Percentiles rank a stretch among this genome's conserved stretches.
Evolutionary conservation across 1,284 basidiomycete species (phyloP).

Genomic region (Neolentinus lepideus): DNA sequence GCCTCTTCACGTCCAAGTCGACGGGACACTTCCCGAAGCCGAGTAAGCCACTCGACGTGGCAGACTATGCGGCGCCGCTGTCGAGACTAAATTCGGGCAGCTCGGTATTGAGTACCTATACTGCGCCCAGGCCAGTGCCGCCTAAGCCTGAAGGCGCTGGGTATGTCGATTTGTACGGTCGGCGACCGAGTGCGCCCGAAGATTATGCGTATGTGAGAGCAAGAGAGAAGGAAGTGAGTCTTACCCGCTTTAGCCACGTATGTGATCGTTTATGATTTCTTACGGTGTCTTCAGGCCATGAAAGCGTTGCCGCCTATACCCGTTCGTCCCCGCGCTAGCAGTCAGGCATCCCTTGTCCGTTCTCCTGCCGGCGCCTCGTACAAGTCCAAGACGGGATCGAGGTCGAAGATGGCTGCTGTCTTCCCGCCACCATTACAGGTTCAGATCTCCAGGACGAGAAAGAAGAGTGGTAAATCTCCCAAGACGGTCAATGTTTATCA

Average conservation of each 20-base stretch:
- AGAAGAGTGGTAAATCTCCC: not conserved
- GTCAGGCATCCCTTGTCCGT: not conserved
- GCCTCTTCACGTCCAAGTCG: not conserved
- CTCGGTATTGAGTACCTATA: not conserved
- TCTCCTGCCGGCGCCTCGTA: not conserved
- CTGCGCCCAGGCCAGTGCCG: not conserved
- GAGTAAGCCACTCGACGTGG: not conserved
- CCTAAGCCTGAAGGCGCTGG: not conserved
- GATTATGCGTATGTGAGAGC: not conserved
- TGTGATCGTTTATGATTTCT: not conserved
- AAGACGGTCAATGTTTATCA: not conserved
- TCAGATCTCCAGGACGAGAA: not conserved
- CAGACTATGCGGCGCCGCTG: not conserved
- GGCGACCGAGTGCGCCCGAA: not conserved
- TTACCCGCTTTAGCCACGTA: not conserved
- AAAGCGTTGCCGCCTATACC: not conserved
- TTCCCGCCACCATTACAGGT: not conserved
- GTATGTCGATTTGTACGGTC: not conserved
- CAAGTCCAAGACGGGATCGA: not conserved
- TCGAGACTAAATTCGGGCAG: not conserved
- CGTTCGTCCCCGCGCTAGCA: not conserved
- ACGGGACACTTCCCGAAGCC: not conserved
- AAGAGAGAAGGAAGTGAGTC: not conserved
- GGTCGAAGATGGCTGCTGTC: not conserved
- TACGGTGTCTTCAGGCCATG: not conserved